Evolutionary conservation across 345 rosid genomes (phyloP).

Genomic region (Chamaenerion angustifolium): DNA sequence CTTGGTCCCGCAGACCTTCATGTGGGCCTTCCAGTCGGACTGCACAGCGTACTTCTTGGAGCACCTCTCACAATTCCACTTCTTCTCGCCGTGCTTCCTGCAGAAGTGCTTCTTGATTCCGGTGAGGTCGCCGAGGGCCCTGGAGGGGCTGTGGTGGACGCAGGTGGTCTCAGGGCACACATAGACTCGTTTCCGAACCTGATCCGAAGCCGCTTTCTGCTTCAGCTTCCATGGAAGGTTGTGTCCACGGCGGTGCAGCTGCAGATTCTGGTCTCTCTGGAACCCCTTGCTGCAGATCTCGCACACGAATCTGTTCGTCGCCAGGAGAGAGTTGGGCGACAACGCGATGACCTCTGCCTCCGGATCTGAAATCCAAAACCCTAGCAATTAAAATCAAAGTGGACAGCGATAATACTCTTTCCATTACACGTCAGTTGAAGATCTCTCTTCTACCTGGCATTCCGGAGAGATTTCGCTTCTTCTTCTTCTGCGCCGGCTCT

Average conservation of each 20-base stretch:
- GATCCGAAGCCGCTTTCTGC: constrained; percentile 35
- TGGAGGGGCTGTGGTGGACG: constrained; percentile 49
- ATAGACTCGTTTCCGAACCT: constrained; percentile 47
- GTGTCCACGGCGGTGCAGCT: constrained; percentile 72
- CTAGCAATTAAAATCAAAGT: no score
- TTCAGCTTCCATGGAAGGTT: constrained; percentile 72
- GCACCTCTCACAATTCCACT: constrained; percentile 74
- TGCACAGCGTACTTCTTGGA: constrained; percentile 69
- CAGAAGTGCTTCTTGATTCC: constrained; percentile 72
- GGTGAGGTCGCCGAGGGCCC: constrained; percentile 81
- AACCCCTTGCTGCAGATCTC: constrained; percentile 79
- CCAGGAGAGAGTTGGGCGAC: constrained; percentile 45
- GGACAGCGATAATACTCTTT: no score
- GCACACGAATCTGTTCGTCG: constrained; percentile 60
- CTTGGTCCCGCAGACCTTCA: constrained; percentile 65
- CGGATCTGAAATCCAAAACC: constrained; percentile 33
- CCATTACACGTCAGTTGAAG: no score
- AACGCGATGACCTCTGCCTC: constrained; percentile 57
- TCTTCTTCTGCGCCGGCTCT: constrained; percentile 32
- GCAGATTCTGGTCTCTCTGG: constrained; percentile 70
- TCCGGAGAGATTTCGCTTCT: constrained; percentile 71
- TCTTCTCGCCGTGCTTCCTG: constrained; percentile 74
- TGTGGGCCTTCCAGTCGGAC: constrained; percentile 78
- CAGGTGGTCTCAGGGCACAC: constrained; percentile 65
- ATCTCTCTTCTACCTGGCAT: constrained; percentile 42